phyloP scores from a whole-genome alignment of 2,329 filamentous ascomycete species.

The Penicillium paneum region DNA sequence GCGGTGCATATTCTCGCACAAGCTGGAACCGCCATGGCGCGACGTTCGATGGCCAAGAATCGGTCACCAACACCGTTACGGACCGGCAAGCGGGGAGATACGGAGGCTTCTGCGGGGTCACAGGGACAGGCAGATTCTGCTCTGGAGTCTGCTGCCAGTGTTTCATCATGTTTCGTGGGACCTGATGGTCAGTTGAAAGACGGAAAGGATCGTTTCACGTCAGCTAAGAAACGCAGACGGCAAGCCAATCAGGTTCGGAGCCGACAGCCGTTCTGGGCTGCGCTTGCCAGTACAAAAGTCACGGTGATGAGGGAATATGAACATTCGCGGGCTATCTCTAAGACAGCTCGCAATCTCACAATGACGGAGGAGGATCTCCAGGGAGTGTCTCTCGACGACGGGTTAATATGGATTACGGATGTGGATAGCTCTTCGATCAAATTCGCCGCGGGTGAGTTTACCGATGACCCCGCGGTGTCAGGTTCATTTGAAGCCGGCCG shows the following conservation, averaged over 20 bases:
- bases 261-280: slow-evolving; percentile 90
- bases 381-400: slow-evolving; percentile 41
- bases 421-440: slow-evolving; percentile 48
- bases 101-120: slow-evolving; percentile 46
- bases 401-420: slow-evolving; percentile 48
- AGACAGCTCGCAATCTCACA: slow-evolving; percentile 38
- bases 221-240: slow-evolving; percentile 78
- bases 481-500: slow-evolving; percentile 29
- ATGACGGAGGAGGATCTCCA: slow-evolving; percentile 45
- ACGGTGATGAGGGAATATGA: slow-evolving; percentile 90
- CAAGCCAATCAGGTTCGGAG: slow-evolving; percentile 87
- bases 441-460: slow-evolving; percentile 46
- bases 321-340: slow-evolving; percentile 59
- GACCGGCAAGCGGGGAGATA: slow-evolving; percentile 44
- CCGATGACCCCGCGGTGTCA: slow-evolving; percentile 33
- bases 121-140: slow-evolving; percentile 43
- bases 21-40: slow-evolving; percentile 47
- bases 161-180: slow-evolving; percentile 38
- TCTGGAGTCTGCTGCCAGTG: slow-evolving; percentile 43
- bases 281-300: slow-evolving; percentile 92
- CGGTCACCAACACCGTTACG: slow-evolving; percentile 41
- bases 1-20: slow-evolving; percentile 50
- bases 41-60: slow-evolving; percentile 47
- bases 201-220: slow-evolving; percentile 57
- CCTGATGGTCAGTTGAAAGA: slow-evolving; percentile 50